Evolutionary conservation across 371 early-diverging fungal species (phyloP).

Genomic region (Apophysomyces sp.): DNA sequence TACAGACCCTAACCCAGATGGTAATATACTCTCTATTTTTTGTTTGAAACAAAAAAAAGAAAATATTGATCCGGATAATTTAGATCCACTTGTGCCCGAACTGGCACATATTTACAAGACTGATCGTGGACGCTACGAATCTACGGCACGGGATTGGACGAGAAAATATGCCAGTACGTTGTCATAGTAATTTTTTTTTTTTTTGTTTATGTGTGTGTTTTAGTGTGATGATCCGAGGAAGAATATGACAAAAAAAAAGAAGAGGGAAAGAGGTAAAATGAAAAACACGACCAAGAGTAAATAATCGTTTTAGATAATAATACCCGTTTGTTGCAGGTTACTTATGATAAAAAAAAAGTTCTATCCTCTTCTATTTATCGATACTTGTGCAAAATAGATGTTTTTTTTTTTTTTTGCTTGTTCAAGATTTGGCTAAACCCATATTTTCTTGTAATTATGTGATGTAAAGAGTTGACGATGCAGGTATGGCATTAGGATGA

Average conservation of each 20-base stretch:
- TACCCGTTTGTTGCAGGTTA: too few relatives aligned
- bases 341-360: too few relatives aligned
- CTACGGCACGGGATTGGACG: constrained; percentile 93
- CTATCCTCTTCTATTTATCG: too few relatives aligned
- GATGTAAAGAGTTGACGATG: too few relatives aligned
- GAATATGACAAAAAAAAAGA: neutral
- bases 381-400: too few relatives aligned
- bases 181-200: neutral
- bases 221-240: neutral
- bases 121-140: constrained; percentile 85
- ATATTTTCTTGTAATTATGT: too few relatives aligned
- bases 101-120: constrained; percentile 97
- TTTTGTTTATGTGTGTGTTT: neutral
- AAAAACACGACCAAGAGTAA: too few relatives aligned
- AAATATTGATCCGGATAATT: neutral
- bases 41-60: neutral
- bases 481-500: too few relatives aligned
- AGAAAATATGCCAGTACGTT: constrained; percentile 79
- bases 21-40: constrained; percentile 17
- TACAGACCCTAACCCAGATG: constrained; percentile 98
- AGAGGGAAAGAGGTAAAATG: too few relatives aligned
- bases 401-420: too few relatives aligned
- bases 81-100: constrained; percentile 94
- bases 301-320: too few relatives aligned
- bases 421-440: too few relatives aligned